phyloP scores from a whole-genome alignment of 768 basidiomycete genomes.

The Phanerochaete carnosa region DNA sequence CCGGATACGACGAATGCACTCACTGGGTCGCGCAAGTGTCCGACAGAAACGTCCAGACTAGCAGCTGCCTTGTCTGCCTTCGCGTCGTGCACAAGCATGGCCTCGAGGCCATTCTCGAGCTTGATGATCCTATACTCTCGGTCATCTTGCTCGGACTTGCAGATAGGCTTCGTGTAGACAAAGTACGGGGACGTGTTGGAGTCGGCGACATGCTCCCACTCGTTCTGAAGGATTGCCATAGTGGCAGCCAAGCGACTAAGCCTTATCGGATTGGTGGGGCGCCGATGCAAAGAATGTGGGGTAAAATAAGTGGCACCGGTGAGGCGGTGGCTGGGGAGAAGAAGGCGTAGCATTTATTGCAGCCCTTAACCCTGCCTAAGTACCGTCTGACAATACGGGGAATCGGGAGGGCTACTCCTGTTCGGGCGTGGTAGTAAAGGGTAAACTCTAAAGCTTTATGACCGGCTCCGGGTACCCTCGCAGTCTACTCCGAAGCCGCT shows the following conservation, averaged over 20 bases:
- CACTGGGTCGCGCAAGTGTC: slow-evolving; percentile 91
- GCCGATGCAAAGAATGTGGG: background rate
- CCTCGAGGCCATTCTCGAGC: slow-evolving; percentile 89
- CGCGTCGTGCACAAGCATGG: slow-evolving; percentile 76
- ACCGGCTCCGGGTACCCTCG: slow-evolving; percentile 11
- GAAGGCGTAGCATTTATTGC: slow-evolving; percentile 12
- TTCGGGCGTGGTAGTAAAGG: background rate
- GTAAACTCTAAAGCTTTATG: background rate
- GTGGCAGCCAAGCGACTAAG: background rate
- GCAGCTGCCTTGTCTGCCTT: slow-evolving; percentile 94
- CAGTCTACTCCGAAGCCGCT: slow-evolving; percentile 1
- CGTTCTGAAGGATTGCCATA: slow-evolving; percentile 4
- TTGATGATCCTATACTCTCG: slow-evolving; percentile 77
- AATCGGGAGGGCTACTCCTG: background rate
- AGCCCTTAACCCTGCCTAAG: background rate
- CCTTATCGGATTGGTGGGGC: background rate
- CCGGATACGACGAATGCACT: slow-evolving; percentile 25
- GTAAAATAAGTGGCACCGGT: slow-evolving; percentile 1
- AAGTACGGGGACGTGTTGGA: slow-evolving; percentile 3
- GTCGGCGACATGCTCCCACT: slow-evolving; percentile 6
- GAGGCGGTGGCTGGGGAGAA: slow-evolving; percentile 5
- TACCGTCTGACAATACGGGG: background rate
- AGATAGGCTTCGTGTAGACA: slow-evolving; percentile 58
- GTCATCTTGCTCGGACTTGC: slow-evolving; percentile 75
- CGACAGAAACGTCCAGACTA: slow-evolving; percentile 90